These are phyloP conservation scores for Nakazawaea peltata DNA, from an alignment of 805 yeast genomes.

Conservation along the genomic window DNA sequence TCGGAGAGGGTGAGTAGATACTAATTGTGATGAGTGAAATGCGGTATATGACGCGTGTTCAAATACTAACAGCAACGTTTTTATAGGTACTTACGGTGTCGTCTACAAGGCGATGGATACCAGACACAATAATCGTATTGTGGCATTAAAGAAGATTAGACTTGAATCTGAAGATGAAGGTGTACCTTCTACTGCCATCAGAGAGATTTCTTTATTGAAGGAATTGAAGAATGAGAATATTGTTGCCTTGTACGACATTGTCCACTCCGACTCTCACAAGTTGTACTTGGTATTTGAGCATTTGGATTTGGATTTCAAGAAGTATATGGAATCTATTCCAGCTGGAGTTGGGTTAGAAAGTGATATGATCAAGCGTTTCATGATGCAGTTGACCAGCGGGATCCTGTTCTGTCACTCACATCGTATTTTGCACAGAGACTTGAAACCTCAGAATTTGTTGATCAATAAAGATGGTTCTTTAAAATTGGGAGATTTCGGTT, in stretches of 20 bases:
- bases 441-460: slow-evolving; percentile 92
- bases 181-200: slow-evolving; percentile 95
- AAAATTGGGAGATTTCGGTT: slow-evolving; percentile 86
- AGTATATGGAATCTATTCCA: slow-evolving; percentile 94
- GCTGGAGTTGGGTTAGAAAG: slow-evolving; percentile 86
- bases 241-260: slow-evolving; percentile 85
- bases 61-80: background rate
- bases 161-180: slow-evolving; percentile 97
- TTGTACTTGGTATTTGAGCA: slow-evolving; percentile 89
- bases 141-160: slow-evolving; percentile 91
- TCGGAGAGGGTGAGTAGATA: slow-evolving; percentile 83
- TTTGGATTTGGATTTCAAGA: slow-evolving; percentile 88
- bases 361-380: slow-evolving; percentile 85
- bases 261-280: slow-evolving; percentile 90
- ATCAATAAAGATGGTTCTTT: slow-evolving; percentile 94
- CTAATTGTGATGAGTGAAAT: no score
- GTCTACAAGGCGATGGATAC: slow-evolving; percentile 93
- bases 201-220: slow-evolving; percentile 90
- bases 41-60: no score
- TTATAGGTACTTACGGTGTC: slow-evolving; percentile 87
- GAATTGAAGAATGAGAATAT: slow-evolving; percentile 92
- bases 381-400: slow-evolving; percentile 88
- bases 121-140: slow-evolving; percentile 85
- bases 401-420: slow-evolving; percentile 91
- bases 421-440: slow-evolving; percentile 88